phyloP scores from a whole-genome alignment of 768 basidiomycete genomes.

The Panellus pusillus region DNA sequence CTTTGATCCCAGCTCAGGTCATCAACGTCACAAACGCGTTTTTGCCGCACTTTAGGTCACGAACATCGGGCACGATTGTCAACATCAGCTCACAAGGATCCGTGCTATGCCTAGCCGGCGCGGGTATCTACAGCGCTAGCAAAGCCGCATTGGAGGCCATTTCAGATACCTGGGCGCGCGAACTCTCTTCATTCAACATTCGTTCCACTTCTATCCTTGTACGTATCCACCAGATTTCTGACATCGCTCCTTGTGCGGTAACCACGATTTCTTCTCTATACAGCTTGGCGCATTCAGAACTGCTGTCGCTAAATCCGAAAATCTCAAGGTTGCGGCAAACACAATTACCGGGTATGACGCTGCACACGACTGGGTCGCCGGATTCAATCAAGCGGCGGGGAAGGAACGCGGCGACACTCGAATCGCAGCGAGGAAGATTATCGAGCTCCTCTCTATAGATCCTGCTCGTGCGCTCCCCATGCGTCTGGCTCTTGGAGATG shows the following conservation, averaged over 20 bases:
- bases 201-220: constrained; percentile 9
- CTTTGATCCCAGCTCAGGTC: not conserved
- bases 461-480: constrained; percentile 7
- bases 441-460: constrained; percentile 13
- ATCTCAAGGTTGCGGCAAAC: constrained; percentile 3
- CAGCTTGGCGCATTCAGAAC: constrained; percentile 20
- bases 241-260: not conserved
- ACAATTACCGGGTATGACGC: constrained; percentile 14
- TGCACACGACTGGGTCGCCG: constrained; percentile 7
- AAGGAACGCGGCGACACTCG: constrained; percentile 16
- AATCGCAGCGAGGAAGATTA: constrained; percentile 13
- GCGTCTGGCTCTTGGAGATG: constrained; percentile 13
- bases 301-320: constrained; percentile 11
- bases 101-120: constrained; percentile 3
- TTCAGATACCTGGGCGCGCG: constrained; percentile 5
- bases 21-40: constrained; percentile 26
- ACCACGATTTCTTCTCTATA: not conserved
- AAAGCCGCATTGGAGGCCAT: constrained; percentile 22
- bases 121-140: constrained; percentile 20
- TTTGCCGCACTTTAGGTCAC: constrained; percentile 28
- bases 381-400: constrained; percentile 6
- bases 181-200: not conserved
- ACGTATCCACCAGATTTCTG: not conserved
- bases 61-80: constrained; percentile 18
- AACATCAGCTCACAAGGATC: constrained; percentile 23